Evolutionary conservation across 768 basidiomycete genomes (phyloP), one percentile per base, ranked within the genome.

Genomic region (Boletus subparvulus): DNA sequence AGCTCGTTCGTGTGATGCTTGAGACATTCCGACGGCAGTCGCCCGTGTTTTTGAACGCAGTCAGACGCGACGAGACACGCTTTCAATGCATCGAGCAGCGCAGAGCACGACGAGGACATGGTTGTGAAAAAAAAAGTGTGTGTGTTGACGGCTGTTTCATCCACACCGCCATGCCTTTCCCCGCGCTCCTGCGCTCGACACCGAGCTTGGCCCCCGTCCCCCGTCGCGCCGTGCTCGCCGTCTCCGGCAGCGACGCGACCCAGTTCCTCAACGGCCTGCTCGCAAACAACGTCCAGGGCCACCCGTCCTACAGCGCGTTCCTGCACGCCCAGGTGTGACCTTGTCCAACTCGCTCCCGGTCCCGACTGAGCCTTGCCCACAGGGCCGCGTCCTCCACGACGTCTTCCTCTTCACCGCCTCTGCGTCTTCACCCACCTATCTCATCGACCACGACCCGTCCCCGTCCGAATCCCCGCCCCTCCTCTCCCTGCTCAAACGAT

Each of bases 361-460:
- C n/a, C 19, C 28, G 12, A 47, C 56, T 57, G 42, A 55, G 52
- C 26, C 43, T 28, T 33, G 24, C 17, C 24, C 4, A 32, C 54
- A 95, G 94, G 96, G 96, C 40, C 82, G 94, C 68, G 85, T 98
- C 32, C 76, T 97, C 45, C 87, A 94, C 67, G 95, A 98, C 70
- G 74, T 88, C 49, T 94, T 98, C 73, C 78, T 97, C 59, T 91
- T 92, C 69, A 84, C 87, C 14, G 75, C 78, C 30, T 72, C 76
- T 11, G 74, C 74, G 43, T 72, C 72, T 19, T 71, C 77, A 21
- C 73, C 70, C 16, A 82, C 81, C 17, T 92, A 87, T 67, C 72
- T 92, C 45, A 70, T 92, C 56, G 91, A 92, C 67, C 85, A 87
- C 65, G 85, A 94, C 69, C 72, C 82, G 12, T 76, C 83, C 46